Evolutionary conservation across 345 rosid species (phyloP).

Genomic region (Gossypium thurberi): DNA sequence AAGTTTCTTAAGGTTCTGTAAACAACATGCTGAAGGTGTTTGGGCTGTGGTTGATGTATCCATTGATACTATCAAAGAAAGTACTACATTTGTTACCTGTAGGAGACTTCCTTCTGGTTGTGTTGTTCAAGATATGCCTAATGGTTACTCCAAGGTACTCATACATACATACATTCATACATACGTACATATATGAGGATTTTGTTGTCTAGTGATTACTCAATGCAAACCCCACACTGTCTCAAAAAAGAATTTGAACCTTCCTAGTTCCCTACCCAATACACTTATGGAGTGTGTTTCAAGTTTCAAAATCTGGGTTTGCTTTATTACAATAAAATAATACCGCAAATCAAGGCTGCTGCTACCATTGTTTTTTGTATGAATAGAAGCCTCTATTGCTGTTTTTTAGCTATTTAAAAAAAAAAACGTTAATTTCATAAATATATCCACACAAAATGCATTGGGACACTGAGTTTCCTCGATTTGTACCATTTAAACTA

Average conservation of each 20-base stretch:
- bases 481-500: not conserved
- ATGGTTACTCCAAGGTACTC: conserved; percentile 87
- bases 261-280: conserved; percentile 23
- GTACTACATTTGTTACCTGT: conserved; percentile 36
- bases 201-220: conserved; percentile 40
- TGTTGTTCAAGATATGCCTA: conserved; percentile 94
- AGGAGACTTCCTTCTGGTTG: conserved; percentile 97
- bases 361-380: conserved; percentile 27
- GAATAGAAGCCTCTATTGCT: conserved; percentile 53
- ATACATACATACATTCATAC: not conserved
- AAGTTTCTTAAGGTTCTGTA: conserved; percentile 82
- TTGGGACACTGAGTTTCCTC: conserved; percentile 21
- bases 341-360: conserved; percentile 21
- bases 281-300: conserved; percentile 14
- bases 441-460: conserved; percentile 19
- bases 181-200: conserved; percentile 12
- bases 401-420: not conserved
- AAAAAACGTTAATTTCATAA: conserved; percentile 46
- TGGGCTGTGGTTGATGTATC: conserved; percentile 99
- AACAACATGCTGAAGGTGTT: conserved; percentile 87
- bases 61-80: conserved; percentile 50
- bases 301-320: conserved; percentile 67
- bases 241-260: conserved; percentile 32
- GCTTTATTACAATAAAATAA: conserved; percentile 19
- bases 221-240: conserved; percentile 26